Percentiles rank a stretch among this genome's conserved stretches.
phyloP scores from a whole-genome alignment of 2,329 filamentous ascomycete species.

The Diaporthe batatas region DNA sequence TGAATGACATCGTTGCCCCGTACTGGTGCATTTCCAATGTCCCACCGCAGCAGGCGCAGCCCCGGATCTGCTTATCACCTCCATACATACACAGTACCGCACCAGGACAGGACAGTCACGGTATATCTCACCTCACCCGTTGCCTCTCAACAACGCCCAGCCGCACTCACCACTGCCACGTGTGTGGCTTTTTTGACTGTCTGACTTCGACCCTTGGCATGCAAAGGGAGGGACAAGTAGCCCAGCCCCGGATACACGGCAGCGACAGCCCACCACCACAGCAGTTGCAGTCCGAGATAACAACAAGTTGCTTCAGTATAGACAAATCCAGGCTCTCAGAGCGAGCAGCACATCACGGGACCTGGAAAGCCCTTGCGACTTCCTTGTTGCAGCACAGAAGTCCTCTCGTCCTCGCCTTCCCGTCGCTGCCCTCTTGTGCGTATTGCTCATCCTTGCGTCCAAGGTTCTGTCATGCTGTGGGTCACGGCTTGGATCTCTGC shows the following conservation, averaged over 20 bases:
- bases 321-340: neutral
- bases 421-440: slow-evolving; percentile 17
- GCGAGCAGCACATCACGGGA: neutral
- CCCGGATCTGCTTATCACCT: slow-evolving; percentile 24
- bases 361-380: neutral
- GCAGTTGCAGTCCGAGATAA: slow-evolving; percentile 15
- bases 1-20: slow-evolving; percentile 28
- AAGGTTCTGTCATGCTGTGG: slow-evolving; percentile 42
- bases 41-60: slow-evolving; percentile 16
- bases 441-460: slow-evolving; percentile 20
- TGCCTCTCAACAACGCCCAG: slow-evolving; percentile 17
- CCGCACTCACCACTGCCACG: slow-evolving; percentile 35
- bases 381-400: neutral
- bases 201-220: neutral
- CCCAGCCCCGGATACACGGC: slow-evolving; percentile 23
- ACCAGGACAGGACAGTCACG: neutral
- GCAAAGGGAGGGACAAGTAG: slow-evolving; percentile 2
- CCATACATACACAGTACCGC: too few species aligned
- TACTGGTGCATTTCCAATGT: slow-evolving; percentile 18
- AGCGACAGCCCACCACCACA: slow-evolving; percentile 11
- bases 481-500: slow-evolving; percentile 39
- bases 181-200: slow-evolving; percentile 14
- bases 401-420: slow-evolving; percentile 8
- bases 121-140: slow-evolving; percentile 1
- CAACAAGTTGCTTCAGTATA: neutral